Percentiles rank a stretch among this genome's conserved stretches.
These are phyloP conservation scores for Citrullus colocynthis DNA, from an alignment of 306 rosid species.

Conservation along the genomic window DNA sequence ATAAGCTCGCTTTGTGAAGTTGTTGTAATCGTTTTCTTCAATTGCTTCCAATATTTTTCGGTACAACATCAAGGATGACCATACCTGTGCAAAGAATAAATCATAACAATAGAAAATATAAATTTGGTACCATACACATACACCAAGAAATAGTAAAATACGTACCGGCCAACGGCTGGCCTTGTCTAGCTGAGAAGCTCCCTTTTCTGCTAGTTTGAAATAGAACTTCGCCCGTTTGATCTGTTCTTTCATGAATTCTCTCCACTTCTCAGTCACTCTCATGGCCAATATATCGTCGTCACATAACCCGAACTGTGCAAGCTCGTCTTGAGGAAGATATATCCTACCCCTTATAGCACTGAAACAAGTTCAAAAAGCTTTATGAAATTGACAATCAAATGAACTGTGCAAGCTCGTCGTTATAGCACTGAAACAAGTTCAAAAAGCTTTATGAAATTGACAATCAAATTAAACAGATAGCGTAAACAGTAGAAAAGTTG, in stretches of 20 bases:
- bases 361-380: neutral
- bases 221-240: constrained; percentile 70
- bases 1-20: constrained; percentile 63
- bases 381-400: too few species aligned
- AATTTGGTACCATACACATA: too few species aligned
- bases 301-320: constrained; percentile 55
- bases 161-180: constrained; percentile 84
- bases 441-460: neutral
- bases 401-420: constrained; percentile 79
- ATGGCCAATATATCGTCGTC: constrained; percentile 50
- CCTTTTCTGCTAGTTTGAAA: constrained; percentile 61
- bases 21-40: constrained; percentile 64
- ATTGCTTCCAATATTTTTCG: constrained; percentile 65
- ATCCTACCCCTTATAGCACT: constrained; percentile 85
- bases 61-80: constrained; percentile 66
- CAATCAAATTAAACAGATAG: too few species aligned
- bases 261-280: constrained; percentile 51
- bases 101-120: too few species aligned
- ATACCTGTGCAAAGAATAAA: neutral
- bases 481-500: too few species aligned
- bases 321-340: constrained; percentile 92
- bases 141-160: too few species aligned
- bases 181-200: constrained; percentile 77
- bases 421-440: constrained; percentile 38
- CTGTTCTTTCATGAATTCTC: constrained; percentile 74